Percentiles rank a stretch among this genome's conserved stretches.
These are phyloP conservation scores for Nothophytophthora sp. DNA, from an alignment of 352 stramenopile genomes.

Conservation along the genomic window DNA sequence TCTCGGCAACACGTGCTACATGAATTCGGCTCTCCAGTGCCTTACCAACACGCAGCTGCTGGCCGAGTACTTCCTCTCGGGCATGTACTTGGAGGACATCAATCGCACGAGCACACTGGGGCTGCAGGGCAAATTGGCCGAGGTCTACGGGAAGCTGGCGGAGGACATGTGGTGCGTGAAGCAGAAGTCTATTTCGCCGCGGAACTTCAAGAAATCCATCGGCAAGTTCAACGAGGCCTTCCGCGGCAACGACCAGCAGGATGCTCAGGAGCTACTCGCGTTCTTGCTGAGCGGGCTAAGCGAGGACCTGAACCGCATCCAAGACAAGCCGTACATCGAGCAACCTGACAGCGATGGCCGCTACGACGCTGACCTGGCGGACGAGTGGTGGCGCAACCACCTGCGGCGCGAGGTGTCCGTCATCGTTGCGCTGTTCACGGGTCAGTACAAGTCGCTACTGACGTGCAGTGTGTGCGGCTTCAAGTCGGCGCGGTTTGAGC, in stretches of 20 bases:
- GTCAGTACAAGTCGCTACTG: constrained; percentile 98
- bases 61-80: constrained; percentile 95
- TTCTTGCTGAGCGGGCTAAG: constrained; percentile 97
- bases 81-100: constrained; percentile 92
- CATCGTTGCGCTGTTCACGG: constrained; percentile 99
- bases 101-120: constrained; percentile 98
- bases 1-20: constrained; percentile 96
- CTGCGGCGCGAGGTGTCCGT: constrained; percentile 98
- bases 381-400: constrained; percentile 99
- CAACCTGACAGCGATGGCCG: constrained; percentile 97
- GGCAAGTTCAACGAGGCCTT: constrained; percentile 97
- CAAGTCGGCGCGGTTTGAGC: constrained; percentile 92
- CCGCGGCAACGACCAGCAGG: constrained; percentile 97
- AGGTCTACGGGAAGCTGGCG: constrained; percentile 95
- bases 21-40: constrained; percentile 94
- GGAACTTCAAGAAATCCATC: constrained; percentile 94
- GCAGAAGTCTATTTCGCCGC: constrained; percentile 91
- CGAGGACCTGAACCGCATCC: constrained; percentile 98
- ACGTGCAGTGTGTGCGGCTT: constrained; percentile 97
- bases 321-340: constrained; percentile 97
- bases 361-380: constrained; percentile 96
- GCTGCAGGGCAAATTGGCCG: constrained; percentile 93
- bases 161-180: constrained; percentile 96
- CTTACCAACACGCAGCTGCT: constrained; percentile 96
- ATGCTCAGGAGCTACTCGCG: constrained; percentile 96